A percentile compares a stretch with the other conserved stretches of the same genome.
Evolutionary conservation across 148 eudicot genomes (phyloP).

Genomic region (Camellia granthamiana): DNA sequence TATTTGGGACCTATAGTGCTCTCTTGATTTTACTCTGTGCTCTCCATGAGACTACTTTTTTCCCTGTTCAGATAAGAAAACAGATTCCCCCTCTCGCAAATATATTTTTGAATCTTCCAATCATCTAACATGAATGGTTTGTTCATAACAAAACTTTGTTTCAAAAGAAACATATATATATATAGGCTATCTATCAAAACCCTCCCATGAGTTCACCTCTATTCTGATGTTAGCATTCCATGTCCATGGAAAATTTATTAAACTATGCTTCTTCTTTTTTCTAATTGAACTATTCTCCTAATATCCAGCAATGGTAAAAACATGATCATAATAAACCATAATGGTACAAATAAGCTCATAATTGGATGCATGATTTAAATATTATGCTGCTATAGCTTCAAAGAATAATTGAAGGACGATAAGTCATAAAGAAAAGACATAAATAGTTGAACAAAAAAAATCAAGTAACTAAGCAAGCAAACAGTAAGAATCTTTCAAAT

Average conservation of each 20-base stretch:
- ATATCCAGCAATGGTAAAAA: neutral
- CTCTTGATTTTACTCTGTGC: neutral
- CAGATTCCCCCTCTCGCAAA: neutral
- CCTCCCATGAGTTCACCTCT: neutral
- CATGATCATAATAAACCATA: too few species aligned
- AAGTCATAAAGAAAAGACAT: conserved; percentile 8
- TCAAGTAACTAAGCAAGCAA: neutral
- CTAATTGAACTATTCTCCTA: neutral
- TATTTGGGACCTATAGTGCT: neutral
- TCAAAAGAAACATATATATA: neutral
- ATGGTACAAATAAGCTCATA: neutral
- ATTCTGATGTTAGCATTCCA: neutral
- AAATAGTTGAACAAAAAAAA: neutral
- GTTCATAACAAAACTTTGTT: neutral
- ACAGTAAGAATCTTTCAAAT: neutral
- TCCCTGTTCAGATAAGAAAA: neutral
- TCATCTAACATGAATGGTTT: neutral
- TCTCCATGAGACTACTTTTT: neutral
- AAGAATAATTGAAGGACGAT: neutral
- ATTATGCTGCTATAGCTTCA: neutral
- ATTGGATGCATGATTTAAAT: neutral
- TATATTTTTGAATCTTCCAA: neutral
- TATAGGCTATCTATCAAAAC: neutral
- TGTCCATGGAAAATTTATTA: neutral
- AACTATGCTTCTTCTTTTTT: neutral